Conservation (phyloP, 2,329 filamentous ascomycete genomes). For the Graphiopsis chlorocephala region DNA sequence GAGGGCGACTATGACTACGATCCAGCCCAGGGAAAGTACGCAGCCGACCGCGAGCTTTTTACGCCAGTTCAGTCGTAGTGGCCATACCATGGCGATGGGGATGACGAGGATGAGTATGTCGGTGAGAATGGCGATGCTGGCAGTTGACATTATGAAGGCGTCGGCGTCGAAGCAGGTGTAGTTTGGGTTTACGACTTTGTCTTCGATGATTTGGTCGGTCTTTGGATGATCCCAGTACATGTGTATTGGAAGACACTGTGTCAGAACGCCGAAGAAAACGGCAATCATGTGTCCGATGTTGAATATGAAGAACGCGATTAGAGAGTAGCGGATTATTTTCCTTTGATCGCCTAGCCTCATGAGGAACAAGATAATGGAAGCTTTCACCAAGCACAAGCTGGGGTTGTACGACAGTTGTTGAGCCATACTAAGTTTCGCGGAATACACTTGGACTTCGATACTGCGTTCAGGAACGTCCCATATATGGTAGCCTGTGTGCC, state of each 20-base stretch:
- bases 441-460: not conserved
- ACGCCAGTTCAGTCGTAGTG: constrained; percentile 40
- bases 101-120: constrained; percentile 41
- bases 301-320: constrained; percentile 36
- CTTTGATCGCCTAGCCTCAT: constrained; percentile 37
- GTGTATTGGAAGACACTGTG: constrained; percentile 35
- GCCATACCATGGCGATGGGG: constrained; percentile 45
- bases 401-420: constrained; percentile 41
- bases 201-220: constrained; percentile 25
- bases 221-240: constrained; percentile 17
- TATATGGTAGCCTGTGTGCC: constrained; percentile 6
- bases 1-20: constrained; percentile 25
- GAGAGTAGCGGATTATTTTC: constrained; percentile 29
- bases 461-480: constrained; percentile 6
- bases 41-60: constrained; percentile 36
- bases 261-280: constrained; percentile 35
- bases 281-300: constrained; percentile 33
- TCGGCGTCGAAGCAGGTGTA: constrained; percentile 36
- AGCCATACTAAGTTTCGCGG: constrained; percentile 29
- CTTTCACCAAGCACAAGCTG: constrained; percentile 37
- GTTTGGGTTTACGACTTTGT: constrained; percentile 23
- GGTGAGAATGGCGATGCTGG: constrained; percentile 37
- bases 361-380: constrained; percentile 39
- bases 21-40: constrained; percentile 36
- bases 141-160: constrained; percentile 35